Evolutionary conservation across 2,329 filamentous ascomycete genomes (phyloP).

Genomic region (Colletotrichum tamarilloi): DNA sequence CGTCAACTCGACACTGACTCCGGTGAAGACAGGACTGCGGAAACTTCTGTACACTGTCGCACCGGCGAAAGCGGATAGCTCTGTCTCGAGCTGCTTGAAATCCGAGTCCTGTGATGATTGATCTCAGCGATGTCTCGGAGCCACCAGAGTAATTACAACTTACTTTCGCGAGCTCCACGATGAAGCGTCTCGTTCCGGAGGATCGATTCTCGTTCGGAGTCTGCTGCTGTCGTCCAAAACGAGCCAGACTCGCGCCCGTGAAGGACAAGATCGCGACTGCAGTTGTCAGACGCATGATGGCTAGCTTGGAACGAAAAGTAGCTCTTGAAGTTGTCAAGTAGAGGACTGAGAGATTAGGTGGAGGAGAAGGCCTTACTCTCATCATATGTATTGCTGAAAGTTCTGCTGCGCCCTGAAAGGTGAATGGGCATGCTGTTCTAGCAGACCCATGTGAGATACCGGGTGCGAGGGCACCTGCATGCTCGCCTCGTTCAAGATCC

Average conservation of each 20-base stretch:
- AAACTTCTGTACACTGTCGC: slow-evolving; percentile 26
- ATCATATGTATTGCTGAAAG: slow-evolving; percentile 6
- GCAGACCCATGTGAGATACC: slow-evolving; percentile 4
- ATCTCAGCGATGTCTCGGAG: neutral
- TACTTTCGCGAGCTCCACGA: slow-evolving; percentile 28
- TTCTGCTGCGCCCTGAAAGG: neutral
- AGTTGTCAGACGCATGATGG: slow-evolving; percentile 5
- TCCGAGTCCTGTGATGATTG: neutral
- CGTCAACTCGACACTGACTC: slow-evolving; percentile 26
- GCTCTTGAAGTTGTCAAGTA: too few relatives aligned
- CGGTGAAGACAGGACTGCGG: slow-evolving; percentile 28
- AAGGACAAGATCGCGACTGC: neutral
- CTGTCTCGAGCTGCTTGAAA: neutral
- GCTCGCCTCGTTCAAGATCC: neutral
- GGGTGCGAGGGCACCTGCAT: slow-evolving; percentile 23
- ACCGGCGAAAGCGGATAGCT: neutral
- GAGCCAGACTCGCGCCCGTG: neutral
- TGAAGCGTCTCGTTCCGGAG: slow-evolving; percentile 20
- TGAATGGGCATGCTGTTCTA: neutral
- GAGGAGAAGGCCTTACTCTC: neutral
- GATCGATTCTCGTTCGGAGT: neutral
- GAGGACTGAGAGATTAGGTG: neutral
- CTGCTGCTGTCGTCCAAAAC: neutral
- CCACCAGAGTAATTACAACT: neutral
- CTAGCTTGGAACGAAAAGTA: neutral